phyloP scores from a whole-genome alignment of 257 asterid species.

The Dorcoceras hygrometricum region DNA sequence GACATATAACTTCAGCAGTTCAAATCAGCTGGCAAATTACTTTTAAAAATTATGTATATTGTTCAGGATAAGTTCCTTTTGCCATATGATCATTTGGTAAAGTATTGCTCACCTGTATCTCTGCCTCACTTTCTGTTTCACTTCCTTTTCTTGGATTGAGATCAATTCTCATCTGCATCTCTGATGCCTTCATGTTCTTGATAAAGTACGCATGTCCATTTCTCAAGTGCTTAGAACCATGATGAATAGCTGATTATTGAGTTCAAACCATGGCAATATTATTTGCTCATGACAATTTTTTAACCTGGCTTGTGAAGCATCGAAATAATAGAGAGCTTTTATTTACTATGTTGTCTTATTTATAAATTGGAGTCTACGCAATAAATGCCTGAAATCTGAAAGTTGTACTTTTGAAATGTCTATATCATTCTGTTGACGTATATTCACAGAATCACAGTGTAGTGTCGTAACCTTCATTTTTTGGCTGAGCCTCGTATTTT shows the following conservation, averaged over 20 bases:
- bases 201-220: background rate
- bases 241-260: too few species aligned
- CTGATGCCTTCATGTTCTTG: background rate
- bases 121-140: background rate
- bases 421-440: conserved; percentile 14
- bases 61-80: background rate
- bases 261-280: background rate
- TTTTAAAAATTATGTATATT: background rate
- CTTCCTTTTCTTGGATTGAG: background rate
- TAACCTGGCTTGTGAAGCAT: background rate
- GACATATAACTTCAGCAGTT: background rate
- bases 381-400: background rate
- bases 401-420: background rate
- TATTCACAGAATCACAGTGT: background rate
- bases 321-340: too few species aligned
- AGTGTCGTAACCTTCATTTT: background rate
- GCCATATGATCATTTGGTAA: background rate
- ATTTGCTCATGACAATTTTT: background rate
- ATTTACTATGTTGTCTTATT: background rate
- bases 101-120: background rate
- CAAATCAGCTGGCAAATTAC: background rate
- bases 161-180: background rate
- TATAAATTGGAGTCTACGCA: background rate
- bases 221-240: background rate
- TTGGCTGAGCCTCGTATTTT: background rate